These are phyloP conservation scores for Cryptococcus jaspeensis DNA, from an alignment of 1,284 basidiomycete species.

Conservation along the genomic window DNA sequence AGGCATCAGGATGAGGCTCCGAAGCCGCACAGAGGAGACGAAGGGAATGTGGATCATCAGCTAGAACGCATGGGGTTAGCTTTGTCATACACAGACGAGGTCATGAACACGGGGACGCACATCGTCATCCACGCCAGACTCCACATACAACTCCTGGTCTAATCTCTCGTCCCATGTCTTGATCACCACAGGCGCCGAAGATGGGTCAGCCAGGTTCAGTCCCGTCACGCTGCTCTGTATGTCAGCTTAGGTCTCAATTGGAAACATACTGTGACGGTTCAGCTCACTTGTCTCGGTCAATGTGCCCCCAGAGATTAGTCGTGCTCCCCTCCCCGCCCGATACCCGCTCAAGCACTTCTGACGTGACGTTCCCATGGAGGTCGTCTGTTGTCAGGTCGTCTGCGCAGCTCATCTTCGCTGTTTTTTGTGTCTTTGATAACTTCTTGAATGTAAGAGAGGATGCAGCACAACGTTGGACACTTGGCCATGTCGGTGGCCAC, in stretches of 20 bases:
- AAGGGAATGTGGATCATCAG: constrained; percentile 52
- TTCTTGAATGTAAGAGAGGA: neutral
- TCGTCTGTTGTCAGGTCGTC: constrained; percentile 51
- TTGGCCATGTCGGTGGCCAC: neutral
- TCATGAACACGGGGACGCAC: constrained; percentile 23
- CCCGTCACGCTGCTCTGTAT: constrained; percentile 39
- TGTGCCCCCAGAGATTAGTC: constrained; percentile 48
- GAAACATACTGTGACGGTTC: neutral
- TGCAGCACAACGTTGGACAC: neutral
- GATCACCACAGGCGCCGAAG: constrained; percentile 45
- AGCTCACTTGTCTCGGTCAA: constrained; percentile 49
- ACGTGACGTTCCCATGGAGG: constrained; percentile 34
- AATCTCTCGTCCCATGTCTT: constrained; percentile 52
- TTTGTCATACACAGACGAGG: neutral
- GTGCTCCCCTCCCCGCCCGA: constrained; percentile 48
- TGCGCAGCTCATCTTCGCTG: constrained; percentile 46
- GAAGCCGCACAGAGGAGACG: constrained; percentile 45
- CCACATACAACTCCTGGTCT: constrained; percentile 42
- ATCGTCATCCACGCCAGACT: constrained; percentile 52
- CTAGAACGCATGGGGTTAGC: constrained; percentile 18
- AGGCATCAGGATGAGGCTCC: constrained; percentile 45
- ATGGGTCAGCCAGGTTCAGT: constrained; percentile 43
- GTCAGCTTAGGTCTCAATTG: constrained; percentile 14
- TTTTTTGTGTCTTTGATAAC: neutral
- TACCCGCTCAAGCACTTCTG: constrained; percentile 47